Conservation (phyloP, 2,329 filamentous ascomycete genomes). For the Biscogniauxia mediterranea region DNA sequence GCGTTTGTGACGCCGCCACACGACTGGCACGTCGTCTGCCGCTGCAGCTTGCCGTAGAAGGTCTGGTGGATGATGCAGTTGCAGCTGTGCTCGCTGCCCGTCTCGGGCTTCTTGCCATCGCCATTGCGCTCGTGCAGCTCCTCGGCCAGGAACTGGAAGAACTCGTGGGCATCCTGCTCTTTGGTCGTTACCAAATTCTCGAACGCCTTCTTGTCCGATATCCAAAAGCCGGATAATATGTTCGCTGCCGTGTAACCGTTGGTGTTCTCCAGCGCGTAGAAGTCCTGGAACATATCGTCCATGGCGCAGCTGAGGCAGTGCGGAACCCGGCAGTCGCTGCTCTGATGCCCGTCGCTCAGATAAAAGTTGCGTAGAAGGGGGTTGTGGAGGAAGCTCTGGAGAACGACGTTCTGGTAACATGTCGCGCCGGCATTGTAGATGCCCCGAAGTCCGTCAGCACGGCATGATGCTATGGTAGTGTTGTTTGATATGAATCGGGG, state of each 20-base stretch:
- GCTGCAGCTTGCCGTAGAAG: slow-evolving; percentile 89
- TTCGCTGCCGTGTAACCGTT: slow-evolving; percentile 89
- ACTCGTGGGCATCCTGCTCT: slow-evolving; percentile 96
- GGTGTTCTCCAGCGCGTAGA: slow-evolving; percentile 71
- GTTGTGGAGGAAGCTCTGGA: slow-evolving; percentile 92
- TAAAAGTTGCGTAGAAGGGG: slow-evolving; percentile 90
- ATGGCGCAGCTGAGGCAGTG: slow-evolving; percentile 69
- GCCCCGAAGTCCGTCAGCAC: slow-evolving; percentile 82
- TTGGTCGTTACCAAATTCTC: slow-evolving; percentile 83
- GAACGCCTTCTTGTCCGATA: slow-evolving; percentile 70
- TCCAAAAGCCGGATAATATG: slow-evolving; percentile 87
- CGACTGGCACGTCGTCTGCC: slow-evolving; percentile 85
- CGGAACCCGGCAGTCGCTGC: slow-evolving; percentile 63
- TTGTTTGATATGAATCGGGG: slow-evolving; percentile 75
- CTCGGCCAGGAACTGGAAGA: slow-evolving; percentile 93
- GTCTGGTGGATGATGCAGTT: slow-evolving; percentile 91
- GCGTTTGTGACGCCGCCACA: slow-evolving; percentile 81
- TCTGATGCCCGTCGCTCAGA: slow-evolving; percentile 83
- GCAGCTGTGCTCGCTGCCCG: slow-evolving; percentile 64
- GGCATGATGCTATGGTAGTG: slow-evolving; percentile 76
- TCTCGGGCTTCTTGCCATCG: slow-evolving; percentile 62
- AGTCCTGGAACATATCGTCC: slow-evolving; percentile 73
- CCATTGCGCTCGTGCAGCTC: slow-evolving; percentile 83
- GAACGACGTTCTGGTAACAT: slow-evolving; percentile 95
- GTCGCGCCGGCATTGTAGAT: slow-evolving; percentile 98